A percentile compares a stretch with the other conserved stretches of the same genome.
phyloP scores from a whole-genome alignment of 495 filamentous ascomycete genomes.

The Echria macrotheca region DNA sequence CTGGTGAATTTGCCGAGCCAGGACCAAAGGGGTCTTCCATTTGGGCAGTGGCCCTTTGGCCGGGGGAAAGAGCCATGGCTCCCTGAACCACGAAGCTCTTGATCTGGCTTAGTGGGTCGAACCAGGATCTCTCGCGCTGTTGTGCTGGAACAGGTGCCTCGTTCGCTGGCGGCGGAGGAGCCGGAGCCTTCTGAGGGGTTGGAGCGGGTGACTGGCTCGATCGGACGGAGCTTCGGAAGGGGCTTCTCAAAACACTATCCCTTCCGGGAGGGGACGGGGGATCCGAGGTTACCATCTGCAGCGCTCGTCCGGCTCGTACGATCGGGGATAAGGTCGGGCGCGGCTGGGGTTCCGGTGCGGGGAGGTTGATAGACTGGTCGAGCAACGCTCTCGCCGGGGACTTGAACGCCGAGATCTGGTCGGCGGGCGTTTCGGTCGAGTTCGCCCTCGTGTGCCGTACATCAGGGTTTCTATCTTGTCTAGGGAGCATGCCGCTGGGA shows the following conservation, averaged over 20 bases:
- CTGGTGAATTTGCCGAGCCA: conserved; percentile 17
- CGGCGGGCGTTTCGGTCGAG: conserved; percentile 29
- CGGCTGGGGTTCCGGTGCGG: conserved; percentile 18
- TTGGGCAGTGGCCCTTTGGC: conserved; percentile 5
- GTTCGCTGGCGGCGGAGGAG: too few relatives aligned
- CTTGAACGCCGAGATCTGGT: conserved; percentile 15
- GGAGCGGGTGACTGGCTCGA: conserved; percentile 26
- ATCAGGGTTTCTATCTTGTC: too few relatives aligned
- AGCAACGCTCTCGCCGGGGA: conserved; percentile 14
- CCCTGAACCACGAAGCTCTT: conserved; percentile 24
- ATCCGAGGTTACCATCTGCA: conserved; percentile 49
- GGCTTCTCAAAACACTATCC: conserved; percentile 44
- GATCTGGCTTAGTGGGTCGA: conserved; percentile 21
- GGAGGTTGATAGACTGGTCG: conserved; percentile 9
- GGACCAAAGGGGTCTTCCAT: conserved; percentile 33
- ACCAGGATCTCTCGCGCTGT: conserved; percentile 17
- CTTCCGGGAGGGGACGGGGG: conserved; percentile 40
- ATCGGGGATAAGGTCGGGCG: conserved; percentile 48
- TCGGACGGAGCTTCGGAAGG: conserved; percentile 42
- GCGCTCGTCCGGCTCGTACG: conserved; percentile 43
- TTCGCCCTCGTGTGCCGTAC: conserved; percentile 17
- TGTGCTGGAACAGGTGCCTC: too few relatives aligned
- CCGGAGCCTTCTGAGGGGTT: too few relatives aligned
- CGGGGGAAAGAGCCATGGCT: conserved; percentile 23
- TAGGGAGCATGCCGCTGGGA: too few relatives aligned